phyloP scores from a whole-genome alignment of 2,329 filamentous ascomycete species.

The Furcasterigmium furcatum region DNA sequence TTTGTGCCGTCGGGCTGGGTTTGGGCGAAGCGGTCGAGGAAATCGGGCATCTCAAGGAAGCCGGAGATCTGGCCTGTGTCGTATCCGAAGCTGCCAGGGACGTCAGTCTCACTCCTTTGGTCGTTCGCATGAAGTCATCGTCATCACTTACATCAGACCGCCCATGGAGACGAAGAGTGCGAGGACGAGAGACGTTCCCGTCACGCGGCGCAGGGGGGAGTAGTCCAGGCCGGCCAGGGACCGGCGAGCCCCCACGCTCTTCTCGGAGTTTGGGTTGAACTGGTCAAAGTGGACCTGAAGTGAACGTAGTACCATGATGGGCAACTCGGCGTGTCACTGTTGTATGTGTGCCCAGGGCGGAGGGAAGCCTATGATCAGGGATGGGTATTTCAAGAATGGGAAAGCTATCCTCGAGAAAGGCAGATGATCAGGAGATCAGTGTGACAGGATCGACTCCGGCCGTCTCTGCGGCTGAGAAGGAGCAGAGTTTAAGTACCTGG shows the following conservation, averaged over 20 bases:
- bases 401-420: neutral
- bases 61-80: conserved; percentile 54
- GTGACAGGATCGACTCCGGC: neutral
- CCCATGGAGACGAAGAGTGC: conserved; percentile 41
- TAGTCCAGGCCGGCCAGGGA: conserved; percentile 38
- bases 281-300: conserved; percentile 39
- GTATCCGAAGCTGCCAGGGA: conserved; percentile 33
- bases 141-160: conserved; percentile 33
- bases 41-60: conserved; percentile 57
- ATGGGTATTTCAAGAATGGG: neutral
- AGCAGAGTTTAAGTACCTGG: too few species aligned
- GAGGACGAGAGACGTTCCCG: conserved; percentile 31
- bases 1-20: conserved; percentile 29
- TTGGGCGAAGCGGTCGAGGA: conserved; percentile 47
- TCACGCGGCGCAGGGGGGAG: conserved; percentile 37
- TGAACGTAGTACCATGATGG: conserved; percentile 10
- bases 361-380: neutral
- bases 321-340: too few species aligned
- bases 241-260: conserved; percentile 23
- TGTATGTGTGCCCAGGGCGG: neutral
- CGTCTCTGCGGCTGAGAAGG: neutral
- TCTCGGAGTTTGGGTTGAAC: conserved; percentile 35
- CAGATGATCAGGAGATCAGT: neutral
- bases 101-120: too few species aligned
- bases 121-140: too few species aligned